These are phyloP conservation scores for Grosmannia serpens DNA, from an alignment of 2,329 filamentous ascomycete genomes.

Conservation along the genomic window DNA sequence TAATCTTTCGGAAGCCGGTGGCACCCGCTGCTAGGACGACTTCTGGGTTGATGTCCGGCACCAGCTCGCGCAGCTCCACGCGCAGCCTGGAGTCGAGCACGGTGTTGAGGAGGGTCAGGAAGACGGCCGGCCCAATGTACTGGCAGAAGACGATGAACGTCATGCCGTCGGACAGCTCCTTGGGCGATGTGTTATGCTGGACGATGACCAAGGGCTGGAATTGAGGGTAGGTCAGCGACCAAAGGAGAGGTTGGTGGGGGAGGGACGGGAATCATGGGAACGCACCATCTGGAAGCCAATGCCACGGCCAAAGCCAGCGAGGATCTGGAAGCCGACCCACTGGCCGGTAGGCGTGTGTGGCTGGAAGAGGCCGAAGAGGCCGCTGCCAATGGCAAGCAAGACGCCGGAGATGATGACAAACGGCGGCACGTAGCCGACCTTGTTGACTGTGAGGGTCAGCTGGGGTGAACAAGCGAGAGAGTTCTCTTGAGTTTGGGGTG, in stretches of 20 bases:
- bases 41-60: slow-evolving; percentile 2
- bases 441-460: slow-evolving; percentile 10
- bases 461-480: neutral
- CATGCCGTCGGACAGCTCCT: slow-evolving; percentile 15
- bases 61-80: neutral
- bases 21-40: slow-evolving; percentile 10
- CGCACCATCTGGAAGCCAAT: slow-evolving; percentile 17
- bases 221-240: neutral
- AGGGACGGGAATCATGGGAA: neutral
- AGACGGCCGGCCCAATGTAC: slow-evolving; percentile 36
- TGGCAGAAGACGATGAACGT: slow-evolving; percentile 37
- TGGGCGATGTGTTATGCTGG: slow-evolving; percentile 15
- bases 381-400: slow-evolving; percentile 21
- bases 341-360: slow-evolving; percentile 15
- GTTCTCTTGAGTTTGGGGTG: neutral
- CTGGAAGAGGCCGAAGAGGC: slow-evolving; percentile 22
- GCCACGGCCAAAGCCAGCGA: slow-evolving; percentile 18
- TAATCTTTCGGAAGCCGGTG: slow-evolving; percentile 21
- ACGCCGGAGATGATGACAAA: slow-evolving; percentile 20
- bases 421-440: slow-evolving; percentile 22
- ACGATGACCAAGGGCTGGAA: slow-evolving; percentile 16
- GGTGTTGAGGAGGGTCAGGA: slow-evolving; percentile 37
- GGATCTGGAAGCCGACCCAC: slow-evolving; percentile 23
- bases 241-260: neutral
- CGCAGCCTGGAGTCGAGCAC: slow-evolving; percentile 34